A percentile compares a stretch with the other conserved stretches of the same genome.
phyloP scores from a whole-genome alignment of 2,329 filamentous ascomycete species.

The Penicillium sp. region DNA sequence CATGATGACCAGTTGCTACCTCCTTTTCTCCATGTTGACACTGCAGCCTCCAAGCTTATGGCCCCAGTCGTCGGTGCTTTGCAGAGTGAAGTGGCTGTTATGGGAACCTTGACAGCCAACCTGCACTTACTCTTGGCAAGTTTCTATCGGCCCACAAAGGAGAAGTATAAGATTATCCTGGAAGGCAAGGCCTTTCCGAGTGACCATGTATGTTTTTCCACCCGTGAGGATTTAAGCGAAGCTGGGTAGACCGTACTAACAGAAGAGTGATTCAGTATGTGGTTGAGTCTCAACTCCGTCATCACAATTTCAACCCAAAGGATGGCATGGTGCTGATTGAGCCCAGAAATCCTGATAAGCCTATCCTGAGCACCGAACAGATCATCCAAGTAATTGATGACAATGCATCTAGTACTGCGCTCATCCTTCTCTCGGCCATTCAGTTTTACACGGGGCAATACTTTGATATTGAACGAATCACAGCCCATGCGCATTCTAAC shows the following conservation, averaged over 20 bases:
- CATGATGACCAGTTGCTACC: constrained; percentile 64
- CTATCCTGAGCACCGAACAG: constrained; percentile 65
- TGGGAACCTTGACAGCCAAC: constrained; percentile 82
- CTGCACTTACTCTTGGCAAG: constrained; percentile 77
- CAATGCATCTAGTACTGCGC: constrained; percentile 67
- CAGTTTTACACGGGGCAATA: constrained; percentile 91
- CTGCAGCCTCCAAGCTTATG: constrained; percentile 65
- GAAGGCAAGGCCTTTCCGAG: constrained; percentile 88
- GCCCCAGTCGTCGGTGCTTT: constrained; percentile 71
- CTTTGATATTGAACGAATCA: constrained; percentile 78
- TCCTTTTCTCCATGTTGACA: constrained; percentile 75
- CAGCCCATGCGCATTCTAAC: constrained; percentile 66
- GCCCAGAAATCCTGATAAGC: constrained; percentile 51
- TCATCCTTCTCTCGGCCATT: constrained; percentile 78
- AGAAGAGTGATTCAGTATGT: constrained; percentile 59
- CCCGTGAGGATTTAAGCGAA: background rate
- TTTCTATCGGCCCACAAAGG: constrained; percentile 69
- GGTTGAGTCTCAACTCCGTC: constrained; percentile 72
- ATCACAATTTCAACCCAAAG: constrained; percentile 63
- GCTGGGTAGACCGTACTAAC: constrained; percentile 6
- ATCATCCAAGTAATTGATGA: constrained; percentile 71
- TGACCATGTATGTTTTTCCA: constrained; percentile 61
- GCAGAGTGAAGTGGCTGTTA: constrained; percentile 72
- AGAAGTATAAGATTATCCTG: constrained; percentile 74
- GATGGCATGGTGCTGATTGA: constrained; percentile 71